Evolutionary conservation across 208 protist species (phyloP).

Genomic region (Acanthamoeba sp.): DNA sequence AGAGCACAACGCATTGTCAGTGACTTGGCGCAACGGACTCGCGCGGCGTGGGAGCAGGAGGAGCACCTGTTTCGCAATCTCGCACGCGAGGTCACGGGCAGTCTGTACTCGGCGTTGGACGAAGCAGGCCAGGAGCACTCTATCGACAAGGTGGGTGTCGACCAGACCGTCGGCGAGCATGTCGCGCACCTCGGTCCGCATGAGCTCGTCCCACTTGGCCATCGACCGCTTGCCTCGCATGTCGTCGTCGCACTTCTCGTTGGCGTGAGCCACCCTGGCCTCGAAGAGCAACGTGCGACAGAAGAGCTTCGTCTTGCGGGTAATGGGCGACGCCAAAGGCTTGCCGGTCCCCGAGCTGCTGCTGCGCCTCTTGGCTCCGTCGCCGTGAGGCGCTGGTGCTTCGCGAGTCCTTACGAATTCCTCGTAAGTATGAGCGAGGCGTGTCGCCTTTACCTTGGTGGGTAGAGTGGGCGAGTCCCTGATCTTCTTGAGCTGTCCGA

Average conservation of each 20-base stretch:
- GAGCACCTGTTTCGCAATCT: slow-evolving; percentile 24
- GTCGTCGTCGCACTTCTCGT: background rate
- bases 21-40: background rate
- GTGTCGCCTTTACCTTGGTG: background rate
- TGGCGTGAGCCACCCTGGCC: background rate
- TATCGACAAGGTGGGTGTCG: slow-evolving; percentile 47
- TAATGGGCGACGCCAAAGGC: background rate
- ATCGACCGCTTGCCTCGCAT: background rate
- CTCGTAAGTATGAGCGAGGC: background rate
- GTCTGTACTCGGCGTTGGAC: background rate
- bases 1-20: background rate
- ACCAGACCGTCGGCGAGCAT: slow-evolving; percentile 26
- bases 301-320: slow-evolving; percentile 43
- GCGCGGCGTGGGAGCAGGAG: background rate
- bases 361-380: background rate
- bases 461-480: background rate
- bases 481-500: slow-evolving; percentile 47
- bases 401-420: slow-evolving; percentile 36
- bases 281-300: slow-evolving; percentile 39
- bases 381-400: background rate
- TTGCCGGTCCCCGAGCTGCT: background rate
- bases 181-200: slow-evolving; percentile 1
- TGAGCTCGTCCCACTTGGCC: slow-evolving; percentile 64
- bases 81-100: slow-evolving; percentile 11
- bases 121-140: slow-evolving; percentile 49